Evolutionary conservation across 495 filamentous ascomycete genomes (phyloP).

Genomic region (Poronia punctata): DNA sequence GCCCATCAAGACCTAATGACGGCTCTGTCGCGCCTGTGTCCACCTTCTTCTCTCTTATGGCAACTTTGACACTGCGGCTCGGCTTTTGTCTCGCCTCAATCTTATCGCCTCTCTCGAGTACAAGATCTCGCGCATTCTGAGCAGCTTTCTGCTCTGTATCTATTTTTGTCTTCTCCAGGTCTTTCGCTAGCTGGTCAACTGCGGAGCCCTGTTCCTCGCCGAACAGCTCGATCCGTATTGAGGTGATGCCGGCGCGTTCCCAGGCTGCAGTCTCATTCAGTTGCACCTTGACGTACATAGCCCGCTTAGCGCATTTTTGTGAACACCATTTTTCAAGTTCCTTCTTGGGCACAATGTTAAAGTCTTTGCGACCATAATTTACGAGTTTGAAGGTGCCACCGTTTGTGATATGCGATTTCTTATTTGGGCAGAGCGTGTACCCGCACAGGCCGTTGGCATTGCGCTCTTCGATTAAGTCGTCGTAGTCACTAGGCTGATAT

Average conservation of each 20-base stretch:
- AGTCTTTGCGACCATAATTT: conserved; percentile 39
- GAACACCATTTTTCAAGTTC: conserved; percentile 86
- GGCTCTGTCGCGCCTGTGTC: conserved; percentile 26
- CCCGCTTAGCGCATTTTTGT: conserved; percentile 65
- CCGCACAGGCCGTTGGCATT: conserved; percentile 74
- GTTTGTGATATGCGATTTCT: conserved; percentile 35
- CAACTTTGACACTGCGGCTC: conserved; percentile 25
- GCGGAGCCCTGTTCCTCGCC: conserved; percentile 34
- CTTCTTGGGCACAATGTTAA: conserved; percentile 51
- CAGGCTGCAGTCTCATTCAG: conserved; percentile 71
- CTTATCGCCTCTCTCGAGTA: conserved; percentile 48
- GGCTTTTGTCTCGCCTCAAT: background rate
- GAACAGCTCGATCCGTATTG: conserved; percentile 45
- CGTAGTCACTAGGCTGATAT: conserved; percentile 85
- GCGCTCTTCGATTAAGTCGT: conserved; percentile 77
- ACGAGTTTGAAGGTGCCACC: conserved; percentile 44
- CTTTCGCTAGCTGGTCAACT: conserved; percentile 19
- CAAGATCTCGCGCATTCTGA: conserved; percentile 36
- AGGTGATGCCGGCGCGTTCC: conserved; percentile 50
- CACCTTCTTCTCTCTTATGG: conserved; percentile 44
- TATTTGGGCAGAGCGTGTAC: conserved; percentile 66
- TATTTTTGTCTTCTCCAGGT: conserved; percentile 35
- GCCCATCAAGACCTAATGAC: conserved; percentile 23
- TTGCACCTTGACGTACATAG: conserved; percentile 80
- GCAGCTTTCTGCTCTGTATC: conserved; percentile 27